Percentiles rank a stretch among this genome's conserved stretches.
Evolutionary conservation across 345 rosid species (phyloP).

Genomic region (Reutealis trisperma): DNA sequence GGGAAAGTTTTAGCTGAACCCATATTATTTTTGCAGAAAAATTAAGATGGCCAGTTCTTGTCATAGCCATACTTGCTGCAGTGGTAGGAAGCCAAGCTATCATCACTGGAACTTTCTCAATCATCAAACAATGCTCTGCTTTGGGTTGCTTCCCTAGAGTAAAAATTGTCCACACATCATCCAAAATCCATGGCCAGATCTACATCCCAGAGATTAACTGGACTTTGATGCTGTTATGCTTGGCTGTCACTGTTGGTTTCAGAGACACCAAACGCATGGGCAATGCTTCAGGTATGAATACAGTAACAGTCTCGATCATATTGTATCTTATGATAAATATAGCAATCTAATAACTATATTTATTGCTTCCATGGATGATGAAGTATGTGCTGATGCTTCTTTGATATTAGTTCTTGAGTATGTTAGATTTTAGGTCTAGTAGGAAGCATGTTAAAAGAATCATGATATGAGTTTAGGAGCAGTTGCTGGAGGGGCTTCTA

Average conservation of each 20-base stretch:
- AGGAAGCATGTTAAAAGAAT: background rate
- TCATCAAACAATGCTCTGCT: conserved; percentile 84
- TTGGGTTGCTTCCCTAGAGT: conserved; percentile 87
- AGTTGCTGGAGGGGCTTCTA: background rate
- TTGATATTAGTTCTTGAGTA: background rate
- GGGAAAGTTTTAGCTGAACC: conserved; percentile 17
- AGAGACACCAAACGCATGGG: conserved; percentile 80
- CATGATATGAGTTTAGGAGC: background rate
- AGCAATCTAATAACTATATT: background rate
- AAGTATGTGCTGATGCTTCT: background rate
- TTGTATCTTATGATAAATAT: background rate
- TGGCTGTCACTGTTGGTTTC: conserved; percentile 90
- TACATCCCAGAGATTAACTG: conserved; percentile 96
- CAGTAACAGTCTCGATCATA: background rate
- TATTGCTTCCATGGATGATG: background rate
- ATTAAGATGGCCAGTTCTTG: conserved; percentile 88
- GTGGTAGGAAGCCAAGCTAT: conserved; percentile 95
- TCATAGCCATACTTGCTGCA: conserved; percentile 88
- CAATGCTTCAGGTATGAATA: conserved; percentile 77
- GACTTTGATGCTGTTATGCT: conserved; percentile 80
- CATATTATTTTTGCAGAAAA: conserved; percentile 47
- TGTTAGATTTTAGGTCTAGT: background rate
- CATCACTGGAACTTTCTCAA: conserved; percentile 91
- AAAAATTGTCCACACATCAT: conserved; percentile 85
- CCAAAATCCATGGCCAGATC: conserved; percentile 89